These are phyloP conservation scores for Monosporascus sp. DNA, from an alignment of 2,329 filamentous ascomycete genomes.

Conservation along the genomic window DNA sequence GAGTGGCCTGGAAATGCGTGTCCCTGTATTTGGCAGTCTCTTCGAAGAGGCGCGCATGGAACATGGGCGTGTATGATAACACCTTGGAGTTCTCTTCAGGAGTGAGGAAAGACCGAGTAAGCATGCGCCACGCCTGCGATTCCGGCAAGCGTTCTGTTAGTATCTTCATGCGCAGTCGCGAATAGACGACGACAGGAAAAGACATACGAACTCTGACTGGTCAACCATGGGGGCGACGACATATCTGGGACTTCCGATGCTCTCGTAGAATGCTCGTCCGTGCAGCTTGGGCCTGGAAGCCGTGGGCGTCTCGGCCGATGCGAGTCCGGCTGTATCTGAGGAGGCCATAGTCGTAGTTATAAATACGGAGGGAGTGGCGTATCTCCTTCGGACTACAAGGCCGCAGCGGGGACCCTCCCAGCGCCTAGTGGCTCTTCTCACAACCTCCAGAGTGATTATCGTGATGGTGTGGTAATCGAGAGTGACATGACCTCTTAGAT, in stretches of 20 bases:
- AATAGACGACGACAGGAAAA: not conserved
- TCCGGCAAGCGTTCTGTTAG: not conserved
- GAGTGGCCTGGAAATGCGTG: conserved; percentile 71
- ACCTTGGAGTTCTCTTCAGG: conserved; percentile 58
- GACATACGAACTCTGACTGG: conserved; percentile 88
- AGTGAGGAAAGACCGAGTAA: conserved; percentile 87
- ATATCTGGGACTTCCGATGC: conserved; percentile 84
- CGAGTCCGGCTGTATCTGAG: conserved; percentile 1
- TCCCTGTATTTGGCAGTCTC: conserved; percentile 73
- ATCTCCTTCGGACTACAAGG: not conserved
- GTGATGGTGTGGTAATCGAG: not conserved
- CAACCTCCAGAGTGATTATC: conserved; percentile 9
- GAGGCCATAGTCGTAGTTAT: conserved; percentile 29
- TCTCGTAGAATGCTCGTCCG: conserved; percentile 90
- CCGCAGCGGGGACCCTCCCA: conserved; percentile 13
- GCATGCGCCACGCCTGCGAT: conserved; percentile 84
- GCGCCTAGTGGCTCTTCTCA: conserved; percentile 1
- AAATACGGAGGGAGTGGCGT: conserved; percentile 11
- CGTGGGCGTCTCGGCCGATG: conserved; percentile 12
- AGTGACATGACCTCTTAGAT: not conserved
- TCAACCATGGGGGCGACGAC: conserved; percentile 97
- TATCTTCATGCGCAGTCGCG: not conserved
- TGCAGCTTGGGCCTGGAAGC: conserved; percentile 56
- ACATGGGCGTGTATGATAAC: conserved; percentile 92
- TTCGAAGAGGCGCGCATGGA: conserved; percentile 84